Evolutionary conservation across 371 early-diverging fungal genomes (phyloP).

Genomic region (Mortierella sp.): DNA sequence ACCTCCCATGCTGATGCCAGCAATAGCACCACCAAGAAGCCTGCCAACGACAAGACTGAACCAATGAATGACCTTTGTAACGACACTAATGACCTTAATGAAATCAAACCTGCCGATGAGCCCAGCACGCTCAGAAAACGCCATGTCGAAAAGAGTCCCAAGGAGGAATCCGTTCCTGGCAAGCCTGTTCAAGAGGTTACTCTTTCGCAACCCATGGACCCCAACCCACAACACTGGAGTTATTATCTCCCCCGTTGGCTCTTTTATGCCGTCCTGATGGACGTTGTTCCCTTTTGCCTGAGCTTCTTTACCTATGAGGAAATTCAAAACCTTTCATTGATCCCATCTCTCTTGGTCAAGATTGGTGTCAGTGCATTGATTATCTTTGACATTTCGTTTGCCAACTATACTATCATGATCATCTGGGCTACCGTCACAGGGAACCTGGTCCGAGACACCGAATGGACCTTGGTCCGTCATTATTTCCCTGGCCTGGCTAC

Average conservation of each 20-base stretch:
- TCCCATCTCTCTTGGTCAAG: slow-evolving; percentile 9
- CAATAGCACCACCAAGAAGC: background rate
- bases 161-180: slow-evolving; percentile 8
- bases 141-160: background rate
- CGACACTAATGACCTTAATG: background rate
- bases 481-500: slow-evolving; percentile 51
- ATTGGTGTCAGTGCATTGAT: slow-evolving; percentile 27
- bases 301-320: slow-evolving; percentile 38
- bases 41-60: background rate
- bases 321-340: slow-evolving; percentile 22
- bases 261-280: slow-evolving; percentile 33
- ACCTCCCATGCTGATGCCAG: background rate
- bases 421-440: slow-evolving; percentile 39
- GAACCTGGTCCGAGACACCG: slow-evolving; percentile 40
- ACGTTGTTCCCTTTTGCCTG: slow-evolving; percentile 25
- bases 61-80: background rate
- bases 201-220: slow-evolving; percentile 22
- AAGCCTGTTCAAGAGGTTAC: slow-evolving; percentile 33
- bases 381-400: slow-evolving; percentile 46
- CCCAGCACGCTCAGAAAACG: background rate
- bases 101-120: background rate
- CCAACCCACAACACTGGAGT: slow-evolving; percentile 51
- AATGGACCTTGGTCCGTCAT: slow-evolving; percentile 48
- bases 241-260: slow-evolving; percentile 46
- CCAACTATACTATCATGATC: slow-evolving; percentile 50